Evolutionary conservation across 129 eudicot genomes (phyloP).

Genomic region (Chrysanthemum makinoi): DNA sequence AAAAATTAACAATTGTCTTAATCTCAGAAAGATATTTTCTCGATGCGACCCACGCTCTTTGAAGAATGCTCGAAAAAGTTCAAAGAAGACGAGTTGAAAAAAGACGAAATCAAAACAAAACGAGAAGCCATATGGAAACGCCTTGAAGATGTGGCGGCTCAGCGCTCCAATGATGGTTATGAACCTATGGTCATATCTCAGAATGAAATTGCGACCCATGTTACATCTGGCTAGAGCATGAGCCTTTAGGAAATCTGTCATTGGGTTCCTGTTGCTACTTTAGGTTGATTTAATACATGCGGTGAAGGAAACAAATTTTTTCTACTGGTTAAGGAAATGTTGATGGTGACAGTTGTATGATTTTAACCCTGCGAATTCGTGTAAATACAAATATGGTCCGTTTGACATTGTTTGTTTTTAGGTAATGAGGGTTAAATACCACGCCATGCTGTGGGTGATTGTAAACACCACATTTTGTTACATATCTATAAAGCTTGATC

Average conservation of each 20-base stretch:
- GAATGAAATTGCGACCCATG: constrained; percentile 22
- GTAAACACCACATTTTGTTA: too few species aligned
- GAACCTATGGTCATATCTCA: constrained; percentile 44
- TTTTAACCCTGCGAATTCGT: constrained; percentile 11
- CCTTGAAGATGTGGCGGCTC: constrained; percentile 60
- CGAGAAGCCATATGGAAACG: constrained; percentile 68
- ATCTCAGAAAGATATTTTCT: too few species aligned
- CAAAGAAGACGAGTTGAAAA: constrained; percentile 56
- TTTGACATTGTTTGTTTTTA: too few species aligned
- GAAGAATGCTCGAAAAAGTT: constrained; percentile 58
- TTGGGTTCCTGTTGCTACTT: constrained; percentile 23
- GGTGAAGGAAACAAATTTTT: constrained; percentile 11
- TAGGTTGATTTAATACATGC: constrained; percentile 1
- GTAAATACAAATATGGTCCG: constrained; percentile 20
- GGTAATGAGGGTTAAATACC: constrained; percentile 11
- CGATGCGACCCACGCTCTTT: too few species aligned
- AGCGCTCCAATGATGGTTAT: constrained; percentile 34
- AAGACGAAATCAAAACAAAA: constrained; percentile 47
- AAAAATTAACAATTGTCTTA: too few species aligned
- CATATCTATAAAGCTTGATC: too few species aligned
- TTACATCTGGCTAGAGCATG: constrained; percentile 32
- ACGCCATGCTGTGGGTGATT: not conserved
- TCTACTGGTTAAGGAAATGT: constrained; percentile 19
- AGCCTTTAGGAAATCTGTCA: not conserved
- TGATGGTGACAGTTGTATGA: constrained; percentile 17